Conservation (phyloP, 768 basidiomycete species). For the Suillus bovinus region DNA sequence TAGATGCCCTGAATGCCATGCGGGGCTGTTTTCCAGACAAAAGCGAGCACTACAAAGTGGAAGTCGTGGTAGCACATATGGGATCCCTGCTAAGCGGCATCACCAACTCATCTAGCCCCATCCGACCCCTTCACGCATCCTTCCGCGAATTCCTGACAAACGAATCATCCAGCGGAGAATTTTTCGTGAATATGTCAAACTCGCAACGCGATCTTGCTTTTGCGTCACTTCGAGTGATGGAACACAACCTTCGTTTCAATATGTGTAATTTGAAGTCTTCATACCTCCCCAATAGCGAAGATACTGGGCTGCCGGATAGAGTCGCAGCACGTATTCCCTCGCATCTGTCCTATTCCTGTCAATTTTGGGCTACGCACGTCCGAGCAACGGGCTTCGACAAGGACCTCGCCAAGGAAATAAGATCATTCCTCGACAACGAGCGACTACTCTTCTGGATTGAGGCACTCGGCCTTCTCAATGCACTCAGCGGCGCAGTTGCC, state of each 20-base stretch:
- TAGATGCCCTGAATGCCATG: not conserved
- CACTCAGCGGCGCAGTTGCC: not conserved
- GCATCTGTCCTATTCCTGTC: conserved; percentile 15
- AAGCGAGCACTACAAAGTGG: not conserved
- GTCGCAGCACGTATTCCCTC: conserved; percentile 6
- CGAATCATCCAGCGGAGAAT: conserved; percentile 14
- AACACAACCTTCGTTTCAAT: conserved; percentile 34
- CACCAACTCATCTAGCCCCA: not conserved
- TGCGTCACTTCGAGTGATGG: conserved; percentile 29
- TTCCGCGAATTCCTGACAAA: conserved; percentile 30
- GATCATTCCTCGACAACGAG: conserved; percentile 4
- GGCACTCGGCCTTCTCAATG: conserved; percentile 2
- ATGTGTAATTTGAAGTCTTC: conserved; percentile 35
- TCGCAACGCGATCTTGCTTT: conserved; percentile 2
- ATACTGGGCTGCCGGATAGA: conserved; percentile 7
- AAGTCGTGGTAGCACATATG: not conserved
- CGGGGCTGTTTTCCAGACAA: not conserved
- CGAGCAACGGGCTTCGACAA: not conserved
- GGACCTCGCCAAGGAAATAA: not conserved
- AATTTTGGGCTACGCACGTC: conserved; percentile 15
- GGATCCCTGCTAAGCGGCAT: conserved; percentile 12
- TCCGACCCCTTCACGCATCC: conserved; percentile 27
- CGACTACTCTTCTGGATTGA: conserved; percentile 14
- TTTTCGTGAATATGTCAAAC: conserved; percentile 12
- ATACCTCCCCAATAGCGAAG: conserved; percentile 27